phyloP scores from a whole-genome alignment of 306 rosid genomes.

The Vigna nakashimae region DNA sequence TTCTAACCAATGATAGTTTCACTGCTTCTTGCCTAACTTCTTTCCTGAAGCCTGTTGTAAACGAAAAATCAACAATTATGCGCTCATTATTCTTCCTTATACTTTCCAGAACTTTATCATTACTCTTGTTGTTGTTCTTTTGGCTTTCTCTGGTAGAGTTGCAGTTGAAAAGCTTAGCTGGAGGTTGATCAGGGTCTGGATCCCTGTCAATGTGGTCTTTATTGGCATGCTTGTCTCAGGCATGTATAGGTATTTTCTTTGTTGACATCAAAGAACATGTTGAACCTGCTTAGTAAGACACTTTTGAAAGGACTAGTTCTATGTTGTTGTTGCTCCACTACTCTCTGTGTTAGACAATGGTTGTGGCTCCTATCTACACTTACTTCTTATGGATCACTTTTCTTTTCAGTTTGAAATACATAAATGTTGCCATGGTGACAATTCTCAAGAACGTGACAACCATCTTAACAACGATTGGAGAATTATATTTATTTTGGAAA shows the following conservation, averaged over 20 bases:
- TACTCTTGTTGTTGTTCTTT: constrained; percentile 64
- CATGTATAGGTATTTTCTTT: constrained; percentile 73
- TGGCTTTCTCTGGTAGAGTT: constrained; percentile 65
- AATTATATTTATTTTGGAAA: constrained; percentile 74
- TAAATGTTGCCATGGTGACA: constrained; percentile 96
- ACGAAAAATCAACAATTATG: constrained; percentile 21
- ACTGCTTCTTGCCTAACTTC: constrained; percentile 8
- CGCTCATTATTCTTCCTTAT: constrained; percentile 23
- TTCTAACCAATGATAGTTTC: not conserved
- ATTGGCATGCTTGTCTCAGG: constrained; percentile 90
- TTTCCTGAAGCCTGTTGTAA: constrained; percentile 24
- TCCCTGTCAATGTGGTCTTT: constrained; percentile 88
- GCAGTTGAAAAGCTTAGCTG: constrained; percentile 76
- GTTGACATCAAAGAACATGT: constrained; percentile 16
- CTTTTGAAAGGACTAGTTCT: constrained; percentile 26
- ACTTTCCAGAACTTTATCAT: constrained; percentile 79
- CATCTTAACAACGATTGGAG: constrained; percentile 87
- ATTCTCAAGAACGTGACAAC: constrained; percentile 91
- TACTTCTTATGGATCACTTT: constrained; percentile 35
- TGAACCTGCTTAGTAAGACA: constrained; percentile 9
- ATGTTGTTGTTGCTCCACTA: not conserved
- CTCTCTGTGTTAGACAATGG: constrained; percentile 9
- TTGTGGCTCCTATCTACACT: constrained; percentile 10
- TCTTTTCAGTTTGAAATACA: constrained; percentile 76
- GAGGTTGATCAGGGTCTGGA: constrained; percentile 84